Evolutionary conservation across 306 rosid genomes (phyloP).

Genomic region (Mimosa bimucronata): DNA sequence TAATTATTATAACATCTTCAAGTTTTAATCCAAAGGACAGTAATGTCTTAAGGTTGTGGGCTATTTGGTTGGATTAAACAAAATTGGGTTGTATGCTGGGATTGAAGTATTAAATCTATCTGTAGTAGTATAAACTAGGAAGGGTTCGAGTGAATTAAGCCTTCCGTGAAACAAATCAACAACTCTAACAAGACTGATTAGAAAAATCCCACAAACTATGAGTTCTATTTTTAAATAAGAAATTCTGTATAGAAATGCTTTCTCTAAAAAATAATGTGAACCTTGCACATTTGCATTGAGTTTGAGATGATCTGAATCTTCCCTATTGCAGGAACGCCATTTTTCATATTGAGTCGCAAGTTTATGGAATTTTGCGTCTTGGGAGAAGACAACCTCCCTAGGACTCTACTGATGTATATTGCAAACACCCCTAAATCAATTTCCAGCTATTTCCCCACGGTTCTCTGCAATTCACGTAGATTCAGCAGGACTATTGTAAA

Average conservation of each 20-base stretch:
- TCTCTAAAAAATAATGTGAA: background rate
- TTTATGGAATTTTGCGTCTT: slow-evolving; percentile 82
- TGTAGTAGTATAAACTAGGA: background rate
- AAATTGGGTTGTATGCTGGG: background rate
- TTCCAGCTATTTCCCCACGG: slow-evolving; percentile 82
- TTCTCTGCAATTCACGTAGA: slow-evolving; percentile 76
- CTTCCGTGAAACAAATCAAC: background rate
- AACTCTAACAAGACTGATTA: background rate
- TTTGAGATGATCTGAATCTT: slow-evolving; percentile 11
- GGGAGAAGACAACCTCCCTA: slow-evolving; percentile 89
- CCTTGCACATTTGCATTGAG: background rate
- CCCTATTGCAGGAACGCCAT: slow-evolving; percentile 73
- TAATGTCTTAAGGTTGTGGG: background rate
- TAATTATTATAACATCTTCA: background rate
- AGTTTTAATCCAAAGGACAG: slow-evolving; percentile 9
- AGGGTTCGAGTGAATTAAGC: background rate
- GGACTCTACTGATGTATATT: slow-evolving; percentile 86
- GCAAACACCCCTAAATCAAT: slow-evolving; percentile 80
- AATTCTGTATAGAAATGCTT: background rate
- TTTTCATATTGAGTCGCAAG: slow-evolving; percentile 68
- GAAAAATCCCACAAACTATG: background rate
- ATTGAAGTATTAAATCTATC: background rate
- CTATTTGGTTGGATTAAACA: background rate
- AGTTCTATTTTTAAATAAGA: background rate
- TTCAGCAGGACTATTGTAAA: slow-evolving; percentile 79